Evolutionary conservation across 2,329 filamentous ascomycete genomes (phyloP).

Genomic region (Aspergillus amoenus): DNA sequence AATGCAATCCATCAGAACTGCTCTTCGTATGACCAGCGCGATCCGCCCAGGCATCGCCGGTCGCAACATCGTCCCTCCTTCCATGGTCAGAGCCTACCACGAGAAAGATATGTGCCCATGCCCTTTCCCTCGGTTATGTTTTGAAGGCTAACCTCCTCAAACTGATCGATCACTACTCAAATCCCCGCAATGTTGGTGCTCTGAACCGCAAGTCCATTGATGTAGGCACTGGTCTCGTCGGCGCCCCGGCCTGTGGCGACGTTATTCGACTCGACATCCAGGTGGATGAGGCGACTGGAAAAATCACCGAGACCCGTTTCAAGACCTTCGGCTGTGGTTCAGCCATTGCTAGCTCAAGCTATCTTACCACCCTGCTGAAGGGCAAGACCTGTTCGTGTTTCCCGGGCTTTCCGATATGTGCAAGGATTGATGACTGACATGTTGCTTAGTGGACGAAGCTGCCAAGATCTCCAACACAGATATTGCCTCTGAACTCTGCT

Average conservation of each 20-base stretch:
- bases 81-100: conserved; percentile 49
- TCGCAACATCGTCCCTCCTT: conserved; percentile 10
- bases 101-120: conserved; percentile 60
- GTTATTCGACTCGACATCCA: conserved; percentile 94
- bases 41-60: conserved; percentile 8
- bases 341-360: conserved; percentile 91
- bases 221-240: conserved; percentile 87
- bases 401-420: neutral
- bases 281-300: conserved; percentile 83
- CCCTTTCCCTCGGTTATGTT: neutral
- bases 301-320: conserved; percentile 93
- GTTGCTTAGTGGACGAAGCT: conserved; percentile 71
- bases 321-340: conserved; percentile 96
- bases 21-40: conserved; percentile 8
- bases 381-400: conserved; percentile 68
- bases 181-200: conserved; percentile 66
- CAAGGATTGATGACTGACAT: neutral
- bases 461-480: conserved; percentile 93
- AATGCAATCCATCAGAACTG: conserved; percentile 13
- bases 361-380: conserved; percentile 89
- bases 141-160: conserved; percentile 15
- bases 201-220: conserved; percentile 77
- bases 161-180: conserved; percentile 79
- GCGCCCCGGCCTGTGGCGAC: conserved; percentile 86
- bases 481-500: conserved; percentile 96